Conservation (phyloP, 179 eudicot species). For the Patellifolia procumbens region DNA sequence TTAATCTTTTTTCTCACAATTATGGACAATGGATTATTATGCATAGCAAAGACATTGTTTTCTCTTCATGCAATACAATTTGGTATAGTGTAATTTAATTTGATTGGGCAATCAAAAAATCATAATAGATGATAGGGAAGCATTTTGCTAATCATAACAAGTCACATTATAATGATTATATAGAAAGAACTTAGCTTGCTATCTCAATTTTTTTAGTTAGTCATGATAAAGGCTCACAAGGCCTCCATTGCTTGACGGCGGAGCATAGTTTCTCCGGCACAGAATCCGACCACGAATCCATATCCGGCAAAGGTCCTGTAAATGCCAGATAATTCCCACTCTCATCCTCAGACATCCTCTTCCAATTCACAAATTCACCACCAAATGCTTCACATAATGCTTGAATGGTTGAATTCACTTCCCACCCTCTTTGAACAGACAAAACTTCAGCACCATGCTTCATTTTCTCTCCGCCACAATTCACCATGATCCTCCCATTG, state of each 20-base stretch:
- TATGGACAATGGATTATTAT: too few species aligned
- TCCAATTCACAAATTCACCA: conserved; percentile 67
- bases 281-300: conserved; percentile 54
- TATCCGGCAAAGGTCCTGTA: conserved; percentile 78
- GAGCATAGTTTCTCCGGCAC: conserved; percentile 57
- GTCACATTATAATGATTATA: too few species aligned
- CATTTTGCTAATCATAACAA: too few species aligned
- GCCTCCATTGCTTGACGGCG: conserved; percentile 54
- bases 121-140: too few species aligned
- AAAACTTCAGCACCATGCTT: too few species aligned
- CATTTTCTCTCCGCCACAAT: conserved; percentile 68
- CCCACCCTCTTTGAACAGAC: conserved; percentile 37
- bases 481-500: conserved; percentile 84
- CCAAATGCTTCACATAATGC: conserved; percentile 73
- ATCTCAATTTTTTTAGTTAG: too few species aligned
- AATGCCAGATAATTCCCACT: conserved; percentile 76
- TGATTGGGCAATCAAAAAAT: too few species aligned
- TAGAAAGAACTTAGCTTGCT: too few species aligned
- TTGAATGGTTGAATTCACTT: conserved; percentile 51
- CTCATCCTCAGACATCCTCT: conserved; percentile 55
- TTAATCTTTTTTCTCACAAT: too few species aligned
- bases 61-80: too few species aligned
- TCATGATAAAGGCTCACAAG: conserved; percentile 17
- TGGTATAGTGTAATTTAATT: too few species aligned
- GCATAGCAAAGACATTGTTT: too few species aligned